phyloP scores from a whole-genome alignment of 257 asterid genomes.

The Rhazya stricta region DNA sequence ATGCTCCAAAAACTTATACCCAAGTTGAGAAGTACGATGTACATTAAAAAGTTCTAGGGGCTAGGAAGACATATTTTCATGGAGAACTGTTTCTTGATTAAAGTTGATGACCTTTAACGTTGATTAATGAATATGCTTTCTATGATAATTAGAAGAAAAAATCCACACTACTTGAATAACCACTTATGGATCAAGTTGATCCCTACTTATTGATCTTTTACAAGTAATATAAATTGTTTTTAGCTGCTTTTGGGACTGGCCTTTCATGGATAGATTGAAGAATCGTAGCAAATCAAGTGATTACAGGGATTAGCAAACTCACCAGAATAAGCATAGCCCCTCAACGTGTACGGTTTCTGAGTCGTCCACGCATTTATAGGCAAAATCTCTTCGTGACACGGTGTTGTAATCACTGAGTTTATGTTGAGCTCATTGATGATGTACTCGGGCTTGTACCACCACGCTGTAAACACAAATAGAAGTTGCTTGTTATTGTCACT shows the following conservation, averaged over 20 bases:
- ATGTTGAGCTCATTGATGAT: constrained; percentile 86
- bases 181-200: too few relatives aligned
- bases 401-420: constrained; percentile 89
- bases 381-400: constrained; percentile 81
- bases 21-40: constrained; percentile 10
- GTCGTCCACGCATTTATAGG: constrained; percentile 85
- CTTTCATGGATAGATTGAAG: not conserved
- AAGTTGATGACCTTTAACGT: too few relatives aligned
- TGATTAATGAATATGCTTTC: too few relatives aligned
- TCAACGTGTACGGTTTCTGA: constrained; percentile 77
- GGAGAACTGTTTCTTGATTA: too few relatives aligned
- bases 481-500: not conserved
- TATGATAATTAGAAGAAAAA: too few relatives aligned
- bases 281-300: not conserved
- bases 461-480: constrained; percentile 40
- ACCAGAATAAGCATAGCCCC: constrained; percentile 93
- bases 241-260: too few relatives aligned
- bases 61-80: not conserved
- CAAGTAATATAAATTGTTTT: too few relatives aligned
- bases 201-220: too few relatives aligned
- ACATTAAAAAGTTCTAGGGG: not conserved
- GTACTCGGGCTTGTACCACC: constrained; percentile 95
- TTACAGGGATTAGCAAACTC: constrained; percentile 1
- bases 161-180: too few relatives aligned
- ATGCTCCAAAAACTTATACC: not conserved